phyloP scores from a whole-genome alignment of 208 protist species.

The Acanthamoeba quina region DNA sequence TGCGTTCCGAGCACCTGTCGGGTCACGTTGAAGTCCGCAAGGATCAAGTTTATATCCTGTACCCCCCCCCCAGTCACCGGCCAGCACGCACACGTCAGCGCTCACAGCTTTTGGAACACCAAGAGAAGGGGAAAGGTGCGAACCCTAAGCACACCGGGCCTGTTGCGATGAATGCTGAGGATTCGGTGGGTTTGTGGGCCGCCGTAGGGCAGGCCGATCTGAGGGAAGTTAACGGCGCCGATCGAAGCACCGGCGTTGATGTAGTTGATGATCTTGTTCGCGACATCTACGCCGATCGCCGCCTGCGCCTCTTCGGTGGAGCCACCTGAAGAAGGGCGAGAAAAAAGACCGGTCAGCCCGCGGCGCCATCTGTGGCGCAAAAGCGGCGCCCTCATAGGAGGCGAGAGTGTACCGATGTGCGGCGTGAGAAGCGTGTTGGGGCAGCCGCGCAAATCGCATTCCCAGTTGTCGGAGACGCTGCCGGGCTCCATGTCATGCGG shows the following conservation, averaged over 20 bases:
- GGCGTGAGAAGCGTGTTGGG: conserved; percentile 96
- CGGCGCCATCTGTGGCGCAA: too few species aligned
- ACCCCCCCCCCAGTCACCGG: not conserved
- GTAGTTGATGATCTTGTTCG: conserved; percentile 91
- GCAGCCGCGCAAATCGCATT: conserved; percentile 90
- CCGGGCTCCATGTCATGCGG: conserved; percentile 91
- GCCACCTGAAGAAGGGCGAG: conserved; percentile 83
- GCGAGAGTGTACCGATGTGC: conserved; percentile 90
- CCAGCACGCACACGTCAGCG: not conserved
- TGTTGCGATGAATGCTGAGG: conserved; percentile 94
- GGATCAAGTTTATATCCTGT: conserved; percentile 93
- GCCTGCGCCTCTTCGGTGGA: conserved; percentile 95
- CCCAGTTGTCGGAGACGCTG: conserved; percentile 86
- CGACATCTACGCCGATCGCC: conserved; percentile 94
- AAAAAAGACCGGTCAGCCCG: too few species aligned
- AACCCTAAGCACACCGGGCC: conserved; percentile 92
- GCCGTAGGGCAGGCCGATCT: conserved; percentile 89
- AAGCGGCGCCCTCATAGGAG: not conserved
- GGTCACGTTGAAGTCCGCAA: conserved; percentile 92
- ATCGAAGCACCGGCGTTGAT: conserved; percentile 91
- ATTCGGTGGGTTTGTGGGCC: conserved; percentile 88
- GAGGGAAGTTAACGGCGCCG: conserved; percentile 95
- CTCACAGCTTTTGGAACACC: not conserved
- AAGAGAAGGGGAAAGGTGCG: not conserved
- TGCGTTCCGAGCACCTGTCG: conserved; percentile 91